Evolutionary conservation across 2,329 filamentous ascomycete species (phyloP), one percentile per base, ranked within the genome.

Genomic region (Exophiala lecanii-corni): DNA sequence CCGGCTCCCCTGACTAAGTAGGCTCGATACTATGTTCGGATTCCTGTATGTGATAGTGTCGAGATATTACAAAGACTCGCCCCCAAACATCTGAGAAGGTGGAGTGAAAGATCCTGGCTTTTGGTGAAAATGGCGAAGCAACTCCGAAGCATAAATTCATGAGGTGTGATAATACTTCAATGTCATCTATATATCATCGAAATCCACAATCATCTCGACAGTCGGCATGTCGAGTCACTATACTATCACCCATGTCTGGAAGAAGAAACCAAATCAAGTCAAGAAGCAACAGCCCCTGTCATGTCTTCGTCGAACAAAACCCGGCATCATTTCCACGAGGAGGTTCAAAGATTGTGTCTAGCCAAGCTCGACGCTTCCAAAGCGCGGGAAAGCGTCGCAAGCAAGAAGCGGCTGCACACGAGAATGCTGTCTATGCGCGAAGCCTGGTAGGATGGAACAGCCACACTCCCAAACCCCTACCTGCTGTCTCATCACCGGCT

Each of bases 361-460:
- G 46, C 18, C 46, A 49, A n/a, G 46, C 46, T 9, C 23, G 46
- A 17, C 37, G 38, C 9, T 45, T 44, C 20, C 46, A 49, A 31
- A 38, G 34, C 28, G 42, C 38, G 10, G 38, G 46, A 2, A 41
- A 45, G 30, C 46, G 41, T 21, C 42, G 39, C n/a, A 36, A 25
- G 18, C 46, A 45, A 23, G 36, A 39, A 20, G 19, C 28, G 3
- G 39, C 34, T 4, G 46, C 46, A 10, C 25, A 20, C 20, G 18
- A 42, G 19, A 33, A 31, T 36, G 46, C 46, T 21, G 46, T 25
- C 12, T 45, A 49, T 25, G 46, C 42, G 3, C 37, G 46, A 6
- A 45, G 46, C 26, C 39, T 49, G n/a, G 46, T 49, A 4, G 46
- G 46, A 3, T 49, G 46, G 46, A 25, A 6, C 23, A 26, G 12